Evolutionary conservation across 371 early-diverging fungal genomes (phyloP).

Genomic region (Syncephalis plumigaleata): DNA sequence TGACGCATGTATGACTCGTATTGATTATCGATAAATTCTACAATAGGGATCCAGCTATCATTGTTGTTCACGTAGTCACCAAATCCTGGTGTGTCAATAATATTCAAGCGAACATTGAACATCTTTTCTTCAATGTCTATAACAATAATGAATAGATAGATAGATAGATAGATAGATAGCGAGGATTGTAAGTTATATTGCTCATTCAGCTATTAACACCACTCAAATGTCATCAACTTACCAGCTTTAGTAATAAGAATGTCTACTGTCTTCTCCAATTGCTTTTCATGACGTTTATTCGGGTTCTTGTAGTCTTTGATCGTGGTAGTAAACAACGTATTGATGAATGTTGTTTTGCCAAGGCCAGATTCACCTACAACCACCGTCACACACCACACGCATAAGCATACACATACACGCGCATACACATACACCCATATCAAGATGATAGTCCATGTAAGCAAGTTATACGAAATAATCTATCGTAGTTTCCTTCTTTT

Average conservation of each 20-base stretch:
- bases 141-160: too few relatives aligned
- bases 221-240: too few relatives aligned
- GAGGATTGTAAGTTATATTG: not conserved
- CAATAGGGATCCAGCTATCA: slow-evolving; percentile 89
- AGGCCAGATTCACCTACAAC: slow-evolving; percentile 44
- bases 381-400: slow-evolving; percentile 1
- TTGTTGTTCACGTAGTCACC: slow-evolving; percentile 83
- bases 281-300: slow-evolving; percentile 58
- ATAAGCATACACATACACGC: not conserved
- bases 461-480: not conserved
- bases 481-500: not conserved
- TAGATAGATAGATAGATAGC: too few relatives aligned
- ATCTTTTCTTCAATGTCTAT: slow-evolving; percentile 91
- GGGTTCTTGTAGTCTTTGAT: slow-evolving; percentile 79
- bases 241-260: slow-evolving; percentile 88
- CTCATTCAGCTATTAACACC: not conserved
- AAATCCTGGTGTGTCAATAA: slow-evolving; percentile 84
- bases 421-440: too few relatives aligned
- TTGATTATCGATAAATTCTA: slow-evolving; percentile 91
- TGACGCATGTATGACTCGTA: slow-evolving; percentile 83
- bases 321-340: slow-evolving; percentile 70
- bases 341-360: slow-evolving; percentile 83
- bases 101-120: slow-evolving; percentile 81
- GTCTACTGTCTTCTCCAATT: slow-evolving; percentile 78
- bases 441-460: not conserved